phyloP scores from a whole-genome alignment of 305 asterid genomes.

The Solanum hybrid region DNA sequence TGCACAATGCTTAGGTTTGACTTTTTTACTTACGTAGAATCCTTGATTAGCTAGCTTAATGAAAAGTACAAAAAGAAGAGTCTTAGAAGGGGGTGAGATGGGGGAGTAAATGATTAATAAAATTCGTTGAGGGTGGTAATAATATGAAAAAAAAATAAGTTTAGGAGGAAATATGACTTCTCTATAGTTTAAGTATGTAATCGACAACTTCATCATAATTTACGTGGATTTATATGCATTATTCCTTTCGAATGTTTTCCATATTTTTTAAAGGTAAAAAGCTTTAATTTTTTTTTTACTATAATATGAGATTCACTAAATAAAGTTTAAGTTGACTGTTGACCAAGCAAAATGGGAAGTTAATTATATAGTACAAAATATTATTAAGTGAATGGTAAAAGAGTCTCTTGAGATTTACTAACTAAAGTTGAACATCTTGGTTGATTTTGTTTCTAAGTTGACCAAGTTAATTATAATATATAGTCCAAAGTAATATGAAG shows the following conservation, averaged over 20 bases:
- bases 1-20: neutral
- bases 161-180: neutral
- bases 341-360: neutral
- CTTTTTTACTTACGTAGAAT: neutral
- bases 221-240: neutral
- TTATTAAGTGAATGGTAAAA: neutral
- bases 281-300: neutral
- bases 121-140: neutral
- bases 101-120: neutral
- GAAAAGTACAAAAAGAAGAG: neutral
- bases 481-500: neutral
- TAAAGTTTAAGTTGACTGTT: neutral
- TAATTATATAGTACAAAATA: neutral
- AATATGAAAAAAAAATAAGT: neutral
- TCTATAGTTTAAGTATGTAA: neutral
- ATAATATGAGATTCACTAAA: neutral
- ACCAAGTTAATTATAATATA: neutral
- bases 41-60: neutral
- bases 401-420: neutral
- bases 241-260: neutral
- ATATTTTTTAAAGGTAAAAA: neutral
- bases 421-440: neutral
- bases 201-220: neutral
- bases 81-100: neutral
- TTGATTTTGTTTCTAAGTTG: neutral